Evolutionary conservation across 2,329 filamentous ascomycete genomes (phyloP), one percentile per base, ranked within the genome.

Genomic region (Boeremia lycopersici): DNA sequence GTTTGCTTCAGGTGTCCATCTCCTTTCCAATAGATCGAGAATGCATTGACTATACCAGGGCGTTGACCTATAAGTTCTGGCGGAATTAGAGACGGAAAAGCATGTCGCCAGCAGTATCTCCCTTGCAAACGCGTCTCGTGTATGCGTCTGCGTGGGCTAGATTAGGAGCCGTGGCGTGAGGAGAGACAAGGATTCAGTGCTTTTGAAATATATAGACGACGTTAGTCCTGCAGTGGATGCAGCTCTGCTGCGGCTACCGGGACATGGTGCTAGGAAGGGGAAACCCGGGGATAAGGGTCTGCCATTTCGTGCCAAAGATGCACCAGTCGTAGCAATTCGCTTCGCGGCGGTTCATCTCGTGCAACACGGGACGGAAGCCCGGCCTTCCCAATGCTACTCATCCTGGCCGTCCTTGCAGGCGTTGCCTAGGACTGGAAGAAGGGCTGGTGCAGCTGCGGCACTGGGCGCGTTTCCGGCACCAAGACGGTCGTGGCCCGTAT

Each of bases 1-100:
- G 33, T 48, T 50, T 60, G 46, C 52, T 50, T 50, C 52, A 55
- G 45, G 52, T 49, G 25, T 49, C 46, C 45, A 55, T 50, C 15
- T 50, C 52, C 46, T 55, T 55, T 53, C 47, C 52, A 36, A 55
- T 55, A 55, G 46, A 46, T 42, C 42, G 46, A 29, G 29, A 36
- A 43, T 50, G 52, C 52, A 50, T 31, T 43, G 47, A 55, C 52
- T 29, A 26, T 49, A 44, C 46, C 46, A 41, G 30, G 34, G 23
- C 17, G 41, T 41, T 42, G 52, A 36, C 36, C 42, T 41, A 36
- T 26, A 25, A 29, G 31, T 30, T 31, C 33, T 46, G 40, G 52
- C 52, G 48, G 45, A 26, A 33, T 30, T 28, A 33, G 28, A 29
- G 33, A 23, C 12, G 17, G 6, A 19, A n/a, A 41, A 46, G 40